Evolutionary conservation across 73 alveolate species (phyloP).

Genomic region (Paramecium caudatum): DNA sequence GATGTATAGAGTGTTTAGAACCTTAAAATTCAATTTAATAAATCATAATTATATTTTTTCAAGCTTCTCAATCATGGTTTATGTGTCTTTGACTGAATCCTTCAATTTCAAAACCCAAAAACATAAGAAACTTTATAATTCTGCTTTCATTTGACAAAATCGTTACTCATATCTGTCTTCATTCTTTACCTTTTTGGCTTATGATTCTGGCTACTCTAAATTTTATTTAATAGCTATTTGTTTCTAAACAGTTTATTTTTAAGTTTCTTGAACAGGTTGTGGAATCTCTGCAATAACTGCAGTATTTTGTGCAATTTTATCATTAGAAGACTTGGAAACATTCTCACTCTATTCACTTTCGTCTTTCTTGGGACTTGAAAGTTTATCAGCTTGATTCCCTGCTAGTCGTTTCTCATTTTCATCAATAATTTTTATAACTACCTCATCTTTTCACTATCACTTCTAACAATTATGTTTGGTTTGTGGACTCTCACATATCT

Average conservation of each 20-base stretch:
- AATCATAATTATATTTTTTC: constrained; percentile 10
- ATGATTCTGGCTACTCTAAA: too few relatives aligned
- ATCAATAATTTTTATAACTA: not conserved
- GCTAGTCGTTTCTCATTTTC: not conserved
- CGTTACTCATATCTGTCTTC: constrained; percentile 26
- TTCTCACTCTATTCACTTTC: too few relatives aligned
- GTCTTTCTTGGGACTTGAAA: too few relatives aligned
- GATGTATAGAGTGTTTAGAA: too few relatives aligned
- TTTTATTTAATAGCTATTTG: too few relatives aligned
- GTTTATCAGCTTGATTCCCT: too few relatives aligned
- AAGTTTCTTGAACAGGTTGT: too few relatives aligned
- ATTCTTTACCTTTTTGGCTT: not conserved
- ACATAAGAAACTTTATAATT: not conserved
- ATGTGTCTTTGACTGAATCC: constrained; percentile 2
- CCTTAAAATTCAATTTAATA: too few relatives aligned
- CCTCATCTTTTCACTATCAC: constrained; percentile 33
- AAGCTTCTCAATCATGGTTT: not conserved
- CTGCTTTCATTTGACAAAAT: constrained; percentile 37
- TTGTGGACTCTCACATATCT: not conserved
- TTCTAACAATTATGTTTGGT: not conserved
- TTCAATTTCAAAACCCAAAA: not conserved
- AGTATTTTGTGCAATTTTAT: too few relatives aligned
- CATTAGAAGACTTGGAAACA: too few relatives aligned
- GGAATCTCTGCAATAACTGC: too few relatives aligned
- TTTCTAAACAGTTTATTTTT: too few relatives aligned